These are phyloP conservation scores for Kalanchoe fedtschenkoi DNA, from an alignment of 164 flowering plant genomes.

Conservation along the genomic window DNA sequence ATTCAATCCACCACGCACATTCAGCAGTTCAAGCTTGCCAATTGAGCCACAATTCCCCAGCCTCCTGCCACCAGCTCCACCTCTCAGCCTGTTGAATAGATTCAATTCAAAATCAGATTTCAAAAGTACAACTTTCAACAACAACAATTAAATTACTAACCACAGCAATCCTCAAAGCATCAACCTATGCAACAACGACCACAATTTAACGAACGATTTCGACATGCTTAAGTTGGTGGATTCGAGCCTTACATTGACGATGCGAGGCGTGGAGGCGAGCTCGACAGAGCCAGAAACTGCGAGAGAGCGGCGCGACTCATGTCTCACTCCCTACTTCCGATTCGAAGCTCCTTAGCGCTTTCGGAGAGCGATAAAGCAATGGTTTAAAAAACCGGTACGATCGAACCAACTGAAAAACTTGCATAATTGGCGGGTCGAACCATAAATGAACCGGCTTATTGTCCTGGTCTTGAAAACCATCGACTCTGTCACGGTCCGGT, in stretches of 20 bases:
- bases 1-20: not conserved
- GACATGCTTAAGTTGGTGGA: slow-evolving; percentile 4
- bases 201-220: not conserved
- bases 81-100: not conserved
- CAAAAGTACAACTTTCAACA: not conserved
- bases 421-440: no score
- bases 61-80: not conserved
- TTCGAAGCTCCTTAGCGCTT: not conserved
- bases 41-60: not conserved
- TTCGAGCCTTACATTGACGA: slow-evolving; percentile 22
- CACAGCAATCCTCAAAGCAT: not conserved
- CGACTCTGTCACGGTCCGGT: no score
- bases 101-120: not conserved
- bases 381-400: not conserved
- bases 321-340: not conserved
- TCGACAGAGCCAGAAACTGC: slow-evolving; percentile 33
- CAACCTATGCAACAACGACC: slow-evolving; percentile 11
- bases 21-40: no score
- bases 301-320: slow-evolving; percentile 45
- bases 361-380: not conserved
- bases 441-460: no score
- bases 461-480: no score
- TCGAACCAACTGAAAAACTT: not conserved
- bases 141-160: not conserved
- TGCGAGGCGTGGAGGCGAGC: slow-evolving; percentile 27